phyloP scores from a whole-genome alignment of 2,329 filamentous ascomycete species.

The Arachnomyces sp. region DNA sequence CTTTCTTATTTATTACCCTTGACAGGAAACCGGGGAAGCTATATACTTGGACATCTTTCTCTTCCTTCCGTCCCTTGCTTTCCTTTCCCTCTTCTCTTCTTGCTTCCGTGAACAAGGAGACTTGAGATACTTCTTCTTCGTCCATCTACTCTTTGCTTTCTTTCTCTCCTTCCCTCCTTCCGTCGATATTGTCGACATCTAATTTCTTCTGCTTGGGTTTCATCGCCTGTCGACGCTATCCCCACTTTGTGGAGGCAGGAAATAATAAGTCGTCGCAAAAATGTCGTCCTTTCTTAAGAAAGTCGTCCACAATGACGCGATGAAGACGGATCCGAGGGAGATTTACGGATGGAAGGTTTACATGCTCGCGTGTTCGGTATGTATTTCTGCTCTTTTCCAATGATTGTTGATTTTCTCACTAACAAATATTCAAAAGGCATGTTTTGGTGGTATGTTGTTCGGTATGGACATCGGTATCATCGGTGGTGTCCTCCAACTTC shows the following conservation, averaged over 20 bases:
- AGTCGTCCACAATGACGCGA: slow-evolving; percentile 62
- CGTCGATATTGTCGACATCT: neutral
- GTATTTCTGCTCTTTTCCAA: slow-evolving; percentile 11
- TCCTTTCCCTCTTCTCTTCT: neutral
- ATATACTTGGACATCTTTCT: neutral
- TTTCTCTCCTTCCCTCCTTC: neutral
- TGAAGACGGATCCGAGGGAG: slow-evolving; percentile 57
- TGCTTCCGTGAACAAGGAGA: neutral
- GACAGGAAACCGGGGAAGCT: too few species aligned
- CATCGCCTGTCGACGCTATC: too few species aligned
- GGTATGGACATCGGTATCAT: slow-evolving; percentile 61
- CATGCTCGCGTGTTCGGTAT: slow-evolving; percentile 51
- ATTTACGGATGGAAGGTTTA: slow-evolving; percentile 65
- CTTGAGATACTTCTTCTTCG: neutral
- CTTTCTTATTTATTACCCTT: too few species aligned
- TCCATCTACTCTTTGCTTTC: too few species aligned
- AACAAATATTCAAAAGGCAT: slow-evolving; percentile 37
- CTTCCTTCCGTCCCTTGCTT: neutral
- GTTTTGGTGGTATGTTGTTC: slow-evolving; percentile 62
- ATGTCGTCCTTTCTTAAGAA: slow-evolving; percentile 44
- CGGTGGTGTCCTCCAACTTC: slow-evolving; percentile 56
- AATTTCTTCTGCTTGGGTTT: too few species aligned
- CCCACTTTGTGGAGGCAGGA: too few species aligned
- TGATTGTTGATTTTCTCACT: slow-evolving; percentile 8
- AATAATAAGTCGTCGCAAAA: slow-evolving; percentile 7